Conservation (phyloP, 768 basidiomycete species). For the Neoboletus subvelutipes region DNA sequence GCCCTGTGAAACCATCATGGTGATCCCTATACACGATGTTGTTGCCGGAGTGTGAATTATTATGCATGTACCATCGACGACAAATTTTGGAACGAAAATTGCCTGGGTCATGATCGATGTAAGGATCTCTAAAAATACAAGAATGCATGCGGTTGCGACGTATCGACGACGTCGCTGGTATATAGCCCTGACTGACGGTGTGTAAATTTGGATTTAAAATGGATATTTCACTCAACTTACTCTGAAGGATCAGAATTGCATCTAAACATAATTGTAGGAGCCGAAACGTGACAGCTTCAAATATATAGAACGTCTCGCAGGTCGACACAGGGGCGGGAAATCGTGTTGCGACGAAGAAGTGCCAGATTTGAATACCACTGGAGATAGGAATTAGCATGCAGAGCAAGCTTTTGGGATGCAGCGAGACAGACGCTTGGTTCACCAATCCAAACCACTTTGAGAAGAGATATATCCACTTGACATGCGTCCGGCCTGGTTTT, state of each 20-base stretch:
- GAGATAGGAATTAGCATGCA: slow-evolving; percentile 3
- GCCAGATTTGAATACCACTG: slow-evolving; percentile 7
- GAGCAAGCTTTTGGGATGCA: not conserved
- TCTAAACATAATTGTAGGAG: slow-evolving; percentile 17
- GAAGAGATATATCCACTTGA: slow-evolving; percentile 25
- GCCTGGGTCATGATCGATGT: not conserved
- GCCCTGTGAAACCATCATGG: slow-evolving; percentile 11
- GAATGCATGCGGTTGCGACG: not conserved
- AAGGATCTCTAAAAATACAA: slow-evolving; percentile 7
- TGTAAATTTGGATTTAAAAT: not conserved
- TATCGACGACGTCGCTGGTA: slow-evolving; percentile 5
- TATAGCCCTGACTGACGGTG: slow-evolving; percentile 14
- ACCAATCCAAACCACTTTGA: slow-evolving; percentile 25
- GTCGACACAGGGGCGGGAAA: not conserved
- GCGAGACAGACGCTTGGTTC: slow-evolving; percentile 12
- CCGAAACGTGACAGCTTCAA: slow-evolving; percentile 5
- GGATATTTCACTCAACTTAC: slow-evolving; percentile 9
- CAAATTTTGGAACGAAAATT: not conserved
- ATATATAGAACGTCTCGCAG: slow-evolving; percentile 3
- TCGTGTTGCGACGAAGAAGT: not conserved
- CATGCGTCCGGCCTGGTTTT: not conserved
- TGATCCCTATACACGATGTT: not conserved
- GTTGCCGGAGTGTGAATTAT: not conserved
- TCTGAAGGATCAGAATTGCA: slow-evolving; percentile 17
- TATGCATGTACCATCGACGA: slow-evolving; percentile 12